Conservation (phyloP, 306 rosid genomes). For the Vigna trinervia region DNA sequence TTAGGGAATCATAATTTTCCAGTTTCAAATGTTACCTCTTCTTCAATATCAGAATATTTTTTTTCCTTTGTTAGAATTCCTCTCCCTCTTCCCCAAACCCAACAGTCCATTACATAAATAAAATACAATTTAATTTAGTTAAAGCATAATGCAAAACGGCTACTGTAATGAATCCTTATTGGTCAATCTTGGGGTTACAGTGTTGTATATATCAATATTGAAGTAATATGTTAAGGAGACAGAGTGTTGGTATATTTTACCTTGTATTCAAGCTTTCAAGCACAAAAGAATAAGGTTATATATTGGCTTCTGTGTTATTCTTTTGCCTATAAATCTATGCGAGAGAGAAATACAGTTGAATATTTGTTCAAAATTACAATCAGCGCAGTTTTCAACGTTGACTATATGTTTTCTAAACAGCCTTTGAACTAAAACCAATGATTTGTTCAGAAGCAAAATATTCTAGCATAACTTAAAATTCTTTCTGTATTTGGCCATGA, state of each 20-base stretch:
- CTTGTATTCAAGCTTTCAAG: neutral
- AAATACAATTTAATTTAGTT: too few relatives aligned
- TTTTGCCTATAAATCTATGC: neutral
- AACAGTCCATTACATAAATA: too few relatives aligned
- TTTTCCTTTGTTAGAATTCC: too few relatives aligned
- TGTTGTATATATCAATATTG: neutral
- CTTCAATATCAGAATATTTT: too few relatives aligned
- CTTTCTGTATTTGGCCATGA: neutral
- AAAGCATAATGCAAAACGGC: too few relatives aligned
- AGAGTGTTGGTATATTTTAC: neutral
- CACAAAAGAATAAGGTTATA: neutral
- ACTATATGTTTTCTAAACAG: neutral
- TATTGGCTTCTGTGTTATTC: neutral
- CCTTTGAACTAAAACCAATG: neutral
- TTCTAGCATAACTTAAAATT: constrained; percentile 14
- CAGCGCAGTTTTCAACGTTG: neutral
- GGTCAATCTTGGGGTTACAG: neutral
- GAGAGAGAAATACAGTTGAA: neutral
- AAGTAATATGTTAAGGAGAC: neutral
- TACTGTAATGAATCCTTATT: neutral
- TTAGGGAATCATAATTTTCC: too few relatives aligned
- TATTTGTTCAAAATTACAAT: neutral
- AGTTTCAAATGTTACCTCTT: neutral
- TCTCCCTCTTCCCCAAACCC: too few relatives aligned
- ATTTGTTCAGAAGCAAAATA: neutral